Percentiles rank a stretch among this genome's conserved stretches.
These are phyloP conservation scores for Backusella tuberculispora DNA, from an alignment of 192 early-diverging fungal species.

Conservation along the genomic window DNA sequence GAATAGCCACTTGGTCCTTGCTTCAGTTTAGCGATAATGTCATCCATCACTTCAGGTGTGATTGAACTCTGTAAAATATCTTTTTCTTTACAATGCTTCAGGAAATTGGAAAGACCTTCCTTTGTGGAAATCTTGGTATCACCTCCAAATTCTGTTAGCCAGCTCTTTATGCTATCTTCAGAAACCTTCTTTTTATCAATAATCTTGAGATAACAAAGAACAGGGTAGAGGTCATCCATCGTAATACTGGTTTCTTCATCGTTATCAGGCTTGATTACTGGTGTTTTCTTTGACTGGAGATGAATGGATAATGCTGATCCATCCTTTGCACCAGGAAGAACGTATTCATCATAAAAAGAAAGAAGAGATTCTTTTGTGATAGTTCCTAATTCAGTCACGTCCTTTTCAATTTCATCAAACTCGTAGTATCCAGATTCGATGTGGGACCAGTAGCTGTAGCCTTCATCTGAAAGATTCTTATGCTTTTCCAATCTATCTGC, in stretches of 20 bases:
- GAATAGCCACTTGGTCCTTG: constrained; percentile 9
- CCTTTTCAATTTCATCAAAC: constrained; percentile 27
- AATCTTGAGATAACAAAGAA: not conserved
- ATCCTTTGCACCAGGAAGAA: constrained; percentile 51
- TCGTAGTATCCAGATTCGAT: constrained; percentile 70
- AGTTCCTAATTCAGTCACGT: constrained; percentile 42
- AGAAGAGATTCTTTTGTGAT: constrained; percentile 52
- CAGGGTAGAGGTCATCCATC: constrained; percentile 11
- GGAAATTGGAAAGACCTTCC: not conserved
- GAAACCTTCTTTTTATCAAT: not conserved
- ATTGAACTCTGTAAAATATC: not conserved
- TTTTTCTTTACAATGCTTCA: not conserved
- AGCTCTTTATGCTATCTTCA: not conserved
- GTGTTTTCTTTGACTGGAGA: constrained; percentile 45
- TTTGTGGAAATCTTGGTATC: constrained; percentile 1
- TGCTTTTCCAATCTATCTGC: constrained; percentile 69
- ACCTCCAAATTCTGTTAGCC: not conserved
- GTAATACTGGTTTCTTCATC: not conserved
- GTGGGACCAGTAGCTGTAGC: constrained; percentile 65
- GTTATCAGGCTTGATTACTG: not conserved
- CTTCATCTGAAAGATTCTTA: constrained; percentile 79
- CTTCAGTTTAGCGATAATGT: not conserved
- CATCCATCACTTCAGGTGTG: not conserved
- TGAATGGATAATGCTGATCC: constrained; percentile 50
- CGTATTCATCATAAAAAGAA: constrained; percentile 59